phyloP scores from a whole-genome alignment of 768 basidiomycete species.

The Lentinus tigrinus region DNA sequence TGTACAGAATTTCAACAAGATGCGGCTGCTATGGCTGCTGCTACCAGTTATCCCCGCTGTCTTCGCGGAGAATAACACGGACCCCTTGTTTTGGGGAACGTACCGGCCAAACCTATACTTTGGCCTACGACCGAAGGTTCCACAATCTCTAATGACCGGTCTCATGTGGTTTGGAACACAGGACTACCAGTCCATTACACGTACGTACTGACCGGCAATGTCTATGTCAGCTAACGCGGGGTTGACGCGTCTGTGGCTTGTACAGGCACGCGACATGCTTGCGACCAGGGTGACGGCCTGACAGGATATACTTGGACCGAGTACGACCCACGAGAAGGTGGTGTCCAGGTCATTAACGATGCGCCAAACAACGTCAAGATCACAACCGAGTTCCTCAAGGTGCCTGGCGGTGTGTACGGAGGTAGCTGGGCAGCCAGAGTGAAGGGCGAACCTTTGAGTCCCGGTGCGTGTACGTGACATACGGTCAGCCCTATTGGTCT shows the following conservation, averaged over 20 bases:
- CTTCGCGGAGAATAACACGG: constrained; percentile 48
- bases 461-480: constrained; percentile 40
- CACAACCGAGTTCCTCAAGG: constrained; percentile 82
- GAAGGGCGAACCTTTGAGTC: constrained; percentile 74
- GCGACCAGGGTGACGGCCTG: constrained; percentile 84
- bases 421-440: constrained; percentile 89
- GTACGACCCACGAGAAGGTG: constrained; percentile 84
- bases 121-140: constrained; percentile 80
- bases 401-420: constrained; percentile 78
- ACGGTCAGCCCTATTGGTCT: not conserved
- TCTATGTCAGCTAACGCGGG: not conserved
- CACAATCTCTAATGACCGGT: constrained; percentile 89
- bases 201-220: constrained; percentile 40
- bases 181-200: constrained; percentile 68
- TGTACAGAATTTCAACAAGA: constrained; percentile 17
- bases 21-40: constrained; percentile 46
- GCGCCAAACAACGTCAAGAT: constrained; percentile 80
- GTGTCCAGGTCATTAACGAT: constrained; percentile 83
- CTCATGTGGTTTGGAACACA: constrained; percentile 93
- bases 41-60: constrained; percentile 42
- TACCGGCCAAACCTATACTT: constrained; percentile 96
- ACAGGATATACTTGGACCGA: constrained; percentile 83
- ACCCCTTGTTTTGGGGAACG: constrained; percentile 71
- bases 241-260: not conserved
- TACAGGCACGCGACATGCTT: constrained; percentile 79